phyloP scores from a whole-genome alignment of 768 basidiomycete species.

The Kwoniella mangroviensis region DNA sequence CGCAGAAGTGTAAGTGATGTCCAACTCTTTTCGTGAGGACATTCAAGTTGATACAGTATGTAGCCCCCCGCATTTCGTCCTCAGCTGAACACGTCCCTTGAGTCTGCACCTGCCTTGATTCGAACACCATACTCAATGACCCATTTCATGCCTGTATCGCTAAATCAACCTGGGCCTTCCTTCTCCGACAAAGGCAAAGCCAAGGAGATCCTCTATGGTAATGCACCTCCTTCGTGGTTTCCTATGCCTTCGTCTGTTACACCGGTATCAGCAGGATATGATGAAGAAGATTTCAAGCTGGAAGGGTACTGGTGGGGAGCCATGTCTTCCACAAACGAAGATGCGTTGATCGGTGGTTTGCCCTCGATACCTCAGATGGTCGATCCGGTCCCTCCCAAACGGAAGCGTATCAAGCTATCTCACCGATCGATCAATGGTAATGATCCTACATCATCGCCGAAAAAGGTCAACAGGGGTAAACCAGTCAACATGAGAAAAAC shows the following conservation, averaged over 20 bases:
- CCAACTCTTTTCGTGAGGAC: too few relatives aligned
- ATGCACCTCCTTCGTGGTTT: constrained; percentile 45
- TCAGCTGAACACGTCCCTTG: constrained; percentile 41
- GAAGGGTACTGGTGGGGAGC: constrained; percentile 48
- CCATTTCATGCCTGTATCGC: constrained; percentile 32
- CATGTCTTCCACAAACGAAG: constrained; percentile 30
- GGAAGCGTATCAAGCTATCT: constrained; percentile 6
- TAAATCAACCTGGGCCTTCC: constrained; percentile 40
- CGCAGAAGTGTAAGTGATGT: constrained; percentile 14
- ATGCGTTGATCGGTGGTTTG: constrained; percentile 35
- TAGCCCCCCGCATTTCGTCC: constrained; percentile 38
- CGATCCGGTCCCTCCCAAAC: neutral
- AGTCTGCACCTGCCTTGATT: constrained; percentile 37
- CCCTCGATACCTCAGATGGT: constrained; percentile 40
- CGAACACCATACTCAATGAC: constrained; percentile 45
- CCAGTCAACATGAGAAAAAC: constrained; percentile 30
- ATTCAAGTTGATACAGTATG: neutral
- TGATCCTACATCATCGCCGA: neutral
- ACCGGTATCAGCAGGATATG: constrained; percentile 5
- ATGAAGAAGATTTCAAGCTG: constrained; percentile 38
- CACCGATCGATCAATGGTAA: constrained; percentile 9
- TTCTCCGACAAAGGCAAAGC: constrained; percentile 51
- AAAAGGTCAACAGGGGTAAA: constrained; percentile 6
- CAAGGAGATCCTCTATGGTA: constrained; percentile 34
- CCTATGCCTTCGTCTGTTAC: constrained; percentile 18